Percentiles rank a stretch among this genome's conserved stretches.
Evolutionary conservation across 2,329 filamentous ascomycete genomes (phyloP).

Genomic region (Aspergillus luchuensis): DNA sequence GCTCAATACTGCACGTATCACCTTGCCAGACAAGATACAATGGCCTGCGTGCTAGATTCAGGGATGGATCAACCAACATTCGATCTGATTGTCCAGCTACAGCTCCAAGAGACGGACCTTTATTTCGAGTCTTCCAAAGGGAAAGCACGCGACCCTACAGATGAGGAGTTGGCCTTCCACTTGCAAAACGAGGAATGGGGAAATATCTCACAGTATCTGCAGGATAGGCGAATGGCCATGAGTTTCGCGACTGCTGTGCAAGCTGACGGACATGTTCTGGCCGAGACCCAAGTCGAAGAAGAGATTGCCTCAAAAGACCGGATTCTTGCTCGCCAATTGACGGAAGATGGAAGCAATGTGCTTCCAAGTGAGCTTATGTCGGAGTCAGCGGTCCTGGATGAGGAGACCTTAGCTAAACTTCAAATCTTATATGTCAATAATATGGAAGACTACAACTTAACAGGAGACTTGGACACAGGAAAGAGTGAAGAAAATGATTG

Average conservation of each 20-base stretch:
- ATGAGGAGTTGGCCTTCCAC: neutral
- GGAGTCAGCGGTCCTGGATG: neutral
- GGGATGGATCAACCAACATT: too few relatives aligned
- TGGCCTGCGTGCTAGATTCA: too few relatives aligned
- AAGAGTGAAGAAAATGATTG: neutral
- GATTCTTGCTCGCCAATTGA: neutral
- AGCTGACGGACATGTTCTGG: slow-evolving; percentile 19
- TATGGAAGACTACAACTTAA: too few relatives aligned
- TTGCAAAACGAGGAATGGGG: slow-evolving; percentile 2
- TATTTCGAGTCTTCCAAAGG: slow-evolving; percentile 1
- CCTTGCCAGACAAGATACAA: too few relatives aligned
- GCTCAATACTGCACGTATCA: too few relatives aligned
- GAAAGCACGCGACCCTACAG: neutral
- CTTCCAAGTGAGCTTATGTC: neutral
- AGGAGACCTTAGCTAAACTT: slow-evolving; percentile 20
- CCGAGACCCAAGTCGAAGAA: slow-evolving; percentile 14
- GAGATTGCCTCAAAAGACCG: slow-evolving; percentile 9
- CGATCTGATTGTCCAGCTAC: too few relatives aligned
- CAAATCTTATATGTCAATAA: slow-evolving; percentile 8
- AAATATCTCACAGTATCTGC: slow-evolving; percentile 10
- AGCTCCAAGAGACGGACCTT: too few relatives aligned
- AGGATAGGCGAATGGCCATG: slow-evolving; percentile 25
- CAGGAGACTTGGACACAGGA: too few relatives aligned
- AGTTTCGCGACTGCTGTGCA: slow-evolving; percentile 27
- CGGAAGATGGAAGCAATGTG: neutral